These are phyloP conservation scores for Chimonanthus salicifolius DNA, from an alignment of 164 flowering plant species.

Conservation along the genomic window DNA sequence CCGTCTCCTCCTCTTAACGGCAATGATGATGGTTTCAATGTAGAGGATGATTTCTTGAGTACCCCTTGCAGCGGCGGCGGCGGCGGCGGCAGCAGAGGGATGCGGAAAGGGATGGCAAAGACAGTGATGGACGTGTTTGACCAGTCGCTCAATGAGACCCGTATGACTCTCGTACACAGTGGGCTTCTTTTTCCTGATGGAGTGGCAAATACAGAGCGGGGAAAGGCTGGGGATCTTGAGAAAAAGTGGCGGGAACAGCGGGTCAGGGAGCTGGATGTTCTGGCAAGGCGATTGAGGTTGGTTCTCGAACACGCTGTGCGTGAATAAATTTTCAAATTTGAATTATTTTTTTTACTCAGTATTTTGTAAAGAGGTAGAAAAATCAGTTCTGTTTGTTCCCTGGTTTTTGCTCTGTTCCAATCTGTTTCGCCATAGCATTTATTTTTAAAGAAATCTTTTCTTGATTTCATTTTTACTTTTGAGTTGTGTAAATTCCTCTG, in stretches of 20 bases:
- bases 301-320: constrained; percentile 34
- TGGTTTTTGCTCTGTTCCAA: too few species aligned
- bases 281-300: constrained; percentile 51
- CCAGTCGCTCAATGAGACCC: constrained; percentile 16
- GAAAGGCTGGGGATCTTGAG: constrained; percentile 17
- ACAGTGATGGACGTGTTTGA: constrained; percentile 24
- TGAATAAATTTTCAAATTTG: background rate
- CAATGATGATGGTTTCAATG: background rate
- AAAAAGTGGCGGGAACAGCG: constrained; percentile 45
- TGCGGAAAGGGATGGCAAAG: constrained; percentile 11
- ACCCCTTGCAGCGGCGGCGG: background rate
- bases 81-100: constrained; percentile 6
- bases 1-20: background rate
- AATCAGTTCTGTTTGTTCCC: too few species aligned
- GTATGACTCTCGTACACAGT: constrained; percentile 9
- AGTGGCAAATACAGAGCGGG: constrained; percentile 7
- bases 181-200: constrained; percentile 11
- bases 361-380: background rate
- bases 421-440: too few species aligned
- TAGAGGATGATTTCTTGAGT: background rate
- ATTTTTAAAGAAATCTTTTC: too few species aligned
- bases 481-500: too few species aligned
- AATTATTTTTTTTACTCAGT: too few species aligned
- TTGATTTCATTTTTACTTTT: too few species aligned
- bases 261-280: constrained; percentile 45